Conservation (phyloP, 805 yeast genomes). For the Monosporozyma aquatica region DNA sequence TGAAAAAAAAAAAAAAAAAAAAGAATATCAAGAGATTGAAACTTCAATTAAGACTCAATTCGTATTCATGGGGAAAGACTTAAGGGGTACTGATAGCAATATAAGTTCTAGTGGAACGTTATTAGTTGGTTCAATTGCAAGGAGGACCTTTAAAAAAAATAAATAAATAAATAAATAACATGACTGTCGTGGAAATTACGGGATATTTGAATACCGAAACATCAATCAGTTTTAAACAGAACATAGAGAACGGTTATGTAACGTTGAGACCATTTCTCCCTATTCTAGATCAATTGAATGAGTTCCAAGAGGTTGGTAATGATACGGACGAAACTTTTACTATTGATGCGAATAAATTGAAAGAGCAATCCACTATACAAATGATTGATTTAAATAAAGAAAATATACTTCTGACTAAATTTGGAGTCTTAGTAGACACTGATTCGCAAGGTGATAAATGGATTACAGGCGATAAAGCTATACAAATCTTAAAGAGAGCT, state of each 20-base stretch:
- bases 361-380: neutral
- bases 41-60: too few relatives aligned
- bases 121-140: too few relatives aligned
- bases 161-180: neutral
- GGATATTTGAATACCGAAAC: conserved; percentile 1
- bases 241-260: conserved; percentile 15
- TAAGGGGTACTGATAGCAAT: too few relatives aligned
- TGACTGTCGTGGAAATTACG: neutral
- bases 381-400: conserved; percentile 6
- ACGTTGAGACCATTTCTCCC: conserved; percentile 20
- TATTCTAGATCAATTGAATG: conserved; percentile 13
- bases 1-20: too few relatives aligned
- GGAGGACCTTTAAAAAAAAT: too few relatives aligned
- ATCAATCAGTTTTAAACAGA: neutral
- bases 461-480: conserved; percentile 25
- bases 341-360: conserved; percentile 4
- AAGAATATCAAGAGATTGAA: too few relatives aligned
- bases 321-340: neutral
- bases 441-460: conserved; percentile 22
- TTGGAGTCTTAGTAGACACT: conserved; percentile 22
- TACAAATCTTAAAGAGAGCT: conserved; percentile 15
- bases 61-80: too few relatives aligned
- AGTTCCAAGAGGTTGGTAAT: neutral
- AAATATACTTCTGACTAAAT: conserved; percentile 16
- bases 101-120: too few relatives aligned